Evolutionary conservation across 2,329 filamentous ascomycete genomes (phyloP), one percentile per base, ranked within the genome.

Genomic region (Tolypocladium ophioglossoides): DNA sequence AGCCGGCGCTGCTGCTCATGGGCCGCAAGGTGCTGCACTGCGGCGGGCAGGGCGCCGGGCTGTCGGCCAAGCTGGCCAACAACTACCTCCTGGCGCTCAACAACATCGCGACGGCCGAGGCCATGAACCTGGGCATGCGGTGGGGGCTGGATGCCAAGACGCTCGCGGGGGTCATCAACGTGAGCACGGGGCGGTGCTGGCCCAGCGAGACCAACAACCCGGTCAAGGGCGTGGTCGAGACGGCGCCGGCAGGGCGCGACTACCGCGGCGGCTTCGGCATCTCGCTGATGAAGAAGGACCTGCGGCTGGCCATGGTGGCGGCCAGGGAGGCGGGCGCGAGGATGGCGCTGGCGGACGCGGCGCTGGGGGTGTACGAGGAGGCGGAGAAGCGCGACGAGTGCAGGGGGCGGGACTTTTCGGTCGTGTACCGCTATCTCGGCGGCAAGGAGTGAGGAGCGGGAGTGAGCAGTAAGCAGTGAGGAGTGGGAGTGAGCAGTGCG

Each of bases 141-240:
- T 81, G 78, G 72, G 83, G 83, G 0, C 70, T 85, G 8, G 80
- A 84, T 56, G 74, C 81, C 2, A 74, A 75, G 62, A 84, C 83
- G 9, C 78, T 99, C 2, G 87, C 89, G 0, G 84, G 85, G 52
- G 84, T 99, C 70, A 89, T 99, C 74, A 97, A 96, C 68, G 87
- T 87, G 4, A 94, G 89, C 62, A 96, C 92, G 0, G 94, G 94
- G n/a, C 83, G 79, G 60, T 97, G 91, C 77, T 99, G 94, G 94
- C 91, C 92, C 1, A 94, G 86, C 63, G 91, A 96, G 72, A 77
- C 95, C 58, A 99, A 99, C 72, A 97, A 97, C 67, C 94, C 94
- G 0, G 91, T 97, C 3, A 84, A 84, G 12, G 91, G 91, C 16
- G 91, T 96, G 0, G 78, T 92, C 24, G 83, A 86, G 57, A 82